phyloP scores from a whole-genome alignment of 768 basidiomycete species.

The Baorangia bicolor region DNA sequence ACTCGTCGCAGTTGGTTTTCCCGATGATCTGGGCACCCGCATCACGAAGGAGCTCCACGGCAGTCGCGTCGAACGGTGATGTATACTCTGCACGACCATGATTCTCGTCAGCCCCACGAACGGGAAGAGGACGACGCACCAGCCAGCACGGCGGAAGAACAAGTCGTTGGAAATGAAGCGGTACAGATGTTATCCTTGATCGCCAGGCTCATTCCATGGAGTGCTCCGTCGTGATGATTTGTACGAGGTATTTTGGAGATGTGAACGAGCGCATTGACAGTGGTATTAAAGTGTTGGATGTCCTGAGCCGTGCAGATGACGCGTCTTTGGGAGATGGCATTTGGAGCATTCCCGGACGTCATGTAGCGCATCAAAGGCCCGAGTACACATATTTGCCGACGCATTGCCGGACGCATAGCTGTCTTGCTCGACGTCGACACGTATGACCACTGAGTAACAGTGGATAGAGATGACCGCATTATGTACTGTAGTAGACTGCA shows the following conservation, averaged over 20 bases:
- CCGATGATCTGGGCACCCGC: slow-evolving; percentile 73
- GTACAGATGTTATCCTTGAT: slow-evolving; percentile 91
- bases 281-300: slow-evolving; percentile 30
- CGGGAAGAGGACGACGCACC: slow-evolving; percentile 38
- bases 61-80: slow-evolving; percentile 87
- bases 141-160: slow-evolving; percentile 73
- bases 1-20: slow-evolving; percentile 96
- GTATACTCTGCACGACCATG: slow-evolving; percentile 52
- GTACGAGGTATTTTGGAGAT: slow-evolving; percentile 6
- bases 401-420: neutral
- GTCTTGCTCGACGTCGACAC: neutral
- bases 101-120: neutral
- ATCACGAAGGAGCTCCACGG: slow-evolving; percentile 58
- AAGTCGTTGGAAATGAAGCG: slow-evolving; percentile 60
- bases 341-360: neutral
- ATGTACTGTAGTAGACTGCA: no score
- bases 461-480: no score
- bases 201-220: slow-evolving; percentile 54
- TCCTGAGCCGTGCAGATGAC: slow-evolving; percentile 4
- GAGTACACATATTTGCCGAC: neutral
- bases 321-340: neutral
- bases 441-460: no score
- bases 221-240: slow-evolving; percentile 18
- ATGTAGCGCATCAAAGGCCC: neutral
- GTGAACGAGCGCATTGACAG: slow-evolving; percentile 57